These are phyloP conservation scores for Metarhizium robertsii DNA, from an alignment of 2,329 filamentous ascomycete species.

Conservation along the genomic window DNA sequence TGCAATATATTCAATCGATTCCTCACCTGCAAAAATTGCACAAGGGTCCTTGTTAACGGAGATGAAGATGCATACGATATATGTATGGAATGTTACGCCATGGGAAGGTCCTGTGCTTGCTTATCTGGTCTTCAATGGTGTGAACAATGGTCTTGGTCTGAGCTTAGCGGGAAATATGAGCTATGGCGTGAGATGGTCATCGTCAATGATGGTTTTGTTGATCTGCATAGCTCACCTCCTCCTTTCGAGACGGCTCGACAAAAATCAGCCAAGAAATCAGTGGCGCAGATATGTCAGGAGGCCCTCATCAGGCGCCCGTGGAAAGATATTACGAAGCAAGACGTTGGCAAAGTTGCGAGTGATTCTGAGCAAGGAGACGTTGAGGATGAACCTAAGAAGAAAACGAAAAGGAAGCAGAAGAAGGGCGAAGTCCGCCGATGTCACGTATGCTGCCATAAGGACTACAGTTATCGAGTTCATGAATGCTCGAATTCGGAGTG, in stretches of 20 bases:
- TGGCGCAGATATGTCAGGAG: conserved; percentile 91
- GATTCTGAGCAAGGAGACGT: conserved; percentile 52
- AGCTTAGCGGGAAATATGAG: conserved; percentile 70
- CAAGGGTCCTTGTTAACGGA: conserved; percentile 54
- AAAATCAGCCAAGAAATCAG: conserved; percentile 61
- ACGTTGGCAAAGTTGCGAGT: conserved; percentile 34
- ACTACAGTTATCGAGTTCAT: conserved; percentile 78
- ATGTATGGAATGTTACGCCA: conserved; percentile 97
- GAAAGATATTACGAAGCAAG: conserved; percentile 65
- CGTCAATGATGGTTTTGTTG: conserved; percentile 58
- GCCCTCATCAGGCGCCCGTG: conserved; percentile 73
- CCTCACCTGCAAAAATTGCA: conserved; percentile 80
- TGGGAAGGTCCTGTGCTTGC: conserved; percentile 88
- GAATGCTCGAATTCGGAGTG: conserved; percentile 65
- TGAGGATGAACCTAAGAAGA: conserved; percentile 49
- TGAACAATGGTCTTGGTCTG: conserved; percentile 83
- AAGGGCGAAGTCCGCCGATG: conserved; percentile 52
- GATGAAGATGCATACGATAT: conserved; percentile 85
- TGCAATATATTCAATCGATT: conserved; percentile 98
- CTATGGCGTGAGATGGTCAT: conserved; percentile 73
- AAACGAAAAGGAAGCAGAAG: conserved; percentile 45
- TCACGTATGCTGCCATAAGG: conserved; percentile 74
- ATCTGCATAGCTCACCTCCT: conserved; percentile 56
- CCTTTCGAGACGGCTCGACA: conserved; percentile 62
- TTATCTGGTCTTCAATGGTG: conserved; percentile 81